Base-by-base conservation (phyloP, 78 protist genomes). In the Planoprotostelium fungivorum region DNA sequence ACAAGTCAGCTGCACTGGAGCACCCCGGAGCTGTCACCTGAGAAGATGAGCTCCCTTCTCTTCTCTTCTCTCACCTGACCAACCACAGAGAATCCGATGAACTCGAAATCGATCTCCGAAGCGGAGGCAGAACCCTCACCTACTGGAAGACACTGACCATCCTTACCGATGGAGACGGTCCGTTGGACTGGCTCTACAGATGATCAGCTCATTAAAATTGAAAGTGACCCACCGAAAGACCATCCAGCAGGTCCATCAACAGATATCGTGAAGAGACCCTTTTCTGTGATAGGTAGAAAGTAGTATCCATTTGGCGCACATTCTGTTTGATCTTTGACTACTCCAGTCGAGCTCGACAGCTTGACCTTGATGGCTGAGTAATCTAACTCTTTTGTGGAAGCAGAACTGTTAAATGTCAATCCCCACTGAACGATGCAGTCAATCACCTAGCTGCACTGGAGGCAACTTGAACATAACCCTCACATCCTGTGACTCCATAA, bases 301-400 rank as follows among this genome's bases (percentile, higher is more conserved):
- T 84, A 84, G 86, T 84, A 84, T 84, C 86, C 86, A 34, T 84
- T 29, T 9, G 86, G 86, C 25, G 86, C 86, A 84, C 86, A 84
- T 34, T 84, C 86, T 1, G 86, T 84, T 28, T 29, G 31, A 10
- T 84, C 86, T 10, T 84, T 84, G 34, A 84, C 86, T 10, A 34
- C 38, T 10, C 31, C 35, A 34, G 1, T 34, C 36, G 35, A 34
- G 86, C 10, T 84, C 25, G 5, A 84, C 86, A 84, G 29, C 25
- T 84, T 29, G 38, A 84, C 29, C 86, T 84, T 84, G 86, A 84
- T 34, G 28, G 35, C 31, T 9, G 86, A 84, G 10, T 34, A 84
- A 34, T 84, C 86, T 5, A 34, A 34, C 25, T 84, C 35, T 10
- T 84, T 51, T 51, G 73, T 51, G 73, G 73, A 51, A 16, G 73